These are phyloP conservation scores for Anisodus acutangulus DNA, from an alignment of 257 asterid species.

Conservation along the genomic window DNA sequence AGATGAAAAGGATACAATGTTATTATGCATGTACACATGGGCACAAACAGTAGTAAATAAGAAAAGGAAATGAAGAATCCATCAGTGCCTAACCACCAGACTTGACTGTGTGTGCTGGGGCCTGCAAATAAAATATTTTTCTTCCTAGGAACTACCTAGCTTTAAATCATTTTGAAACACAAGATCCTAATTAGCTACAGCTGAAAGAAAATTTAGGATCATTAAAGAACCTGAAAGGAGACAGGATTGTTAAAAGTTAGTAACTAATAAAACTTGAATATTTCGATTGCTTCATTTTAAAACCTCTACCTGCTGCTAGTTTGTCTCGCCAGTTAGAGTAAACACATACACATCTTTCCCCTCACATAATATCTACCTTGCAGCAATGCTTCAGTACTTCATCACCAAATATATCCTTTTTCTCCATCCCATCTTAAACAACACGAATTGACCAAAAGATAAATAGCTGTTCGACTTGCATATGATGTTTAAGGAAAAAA, in stretches of 20 bases:
- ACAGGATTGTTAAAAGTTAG: not conserved
- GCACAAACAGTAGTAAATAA: not conserved
- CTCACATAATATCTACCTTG: constrained; percentile 9
- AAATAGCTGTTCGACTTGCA: not conserved
- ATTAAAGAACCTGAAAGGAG: constrained; percentile 11
- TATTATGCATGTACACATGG: not conserved
- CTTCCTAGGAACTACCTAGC: not conserved
- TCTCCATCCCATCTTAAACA: not conserved
- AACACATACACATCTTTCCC: not conserved
- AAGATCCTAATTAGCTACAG: constrained; percentile 12
- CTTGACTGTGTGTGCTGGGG: not conserved
- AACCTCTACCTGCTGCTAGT: constrained; percentile 11
- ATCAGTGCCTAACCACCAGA: constrained; percentile 10
- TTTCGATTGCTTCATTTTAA: not conserved
- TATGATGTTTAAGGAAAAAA: not conserved
- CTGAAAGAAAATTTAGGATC: not conserved
- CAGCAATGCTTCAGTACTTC: constrained; percentile 12
- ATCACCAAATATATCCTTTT: constrained; percentile 2
- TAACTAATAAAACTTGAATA: constrained; percentile 10
- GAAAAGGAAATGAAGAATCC: not conserved
- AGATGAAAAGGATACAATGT: constrained; percentile 27
- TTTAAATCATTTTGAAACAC: constrained; percentile 22
- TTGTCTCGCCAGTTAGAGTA: not conserved
- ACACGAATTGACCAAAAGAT: not conserved
- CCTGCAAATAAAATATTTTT: not conserved